Conservation (phyloP, 2,329 filamentous ascomycete genomes). For the Cladophialophora chaetospira region DNA sequence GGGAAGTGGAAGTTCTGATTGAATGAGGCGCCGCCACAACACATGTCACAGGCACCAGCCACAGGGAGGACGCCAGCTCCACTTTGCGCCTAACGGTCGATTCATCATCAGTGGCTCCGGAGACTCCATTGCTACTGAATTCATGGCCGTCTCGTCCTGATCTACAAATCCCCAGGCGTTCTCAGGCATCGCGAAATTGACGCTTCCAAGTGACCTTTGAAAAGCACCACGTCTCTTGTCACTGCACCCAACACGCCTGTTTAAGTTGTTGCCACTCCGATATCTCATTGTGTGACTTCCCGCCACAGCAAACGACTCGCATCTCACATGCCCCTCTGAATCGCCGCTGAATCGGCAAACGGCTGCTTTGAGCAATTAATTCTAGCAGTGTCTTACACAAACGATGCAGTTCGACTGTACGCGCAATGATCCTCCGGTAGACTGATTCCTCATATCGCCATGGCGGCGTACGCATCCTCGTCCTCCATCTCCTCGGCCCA, state of each 20-base stretch:
- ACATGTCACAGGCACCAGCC: too few species aligned
- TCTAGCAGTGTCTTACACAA: slow-evolving; percentile 2
- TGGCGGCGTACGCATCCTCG: slow-evolving; percentile 32
- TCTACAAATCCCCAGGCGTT: slow-evolving; percentile 2
- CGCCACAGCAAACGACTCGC: neutral
- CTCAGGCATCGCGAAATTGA: neutral
- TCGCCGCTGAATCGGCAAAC: neutral
- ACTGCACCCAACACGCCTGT: too few species aligned
- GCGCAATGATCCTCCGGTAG: slow-evolving; percentile 28
- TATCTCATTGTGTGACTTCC: too few species aligned
- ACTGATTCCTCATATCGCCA: slow-evolving; percentile 18
- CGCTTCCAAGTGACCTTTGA: neutral
- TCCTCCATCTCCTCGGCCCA: slow-evolving; percentile 21
- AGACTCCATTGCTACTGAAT: neutral
- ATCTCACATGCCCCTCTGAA: neutral
- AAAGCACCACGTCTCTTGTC: neutral
- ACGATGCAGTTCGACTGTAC: neutral
- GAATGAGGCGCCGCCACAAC: too few species aligned
- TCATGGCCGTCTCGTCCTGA: neutral
- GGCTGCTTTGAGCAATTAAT: neutral
- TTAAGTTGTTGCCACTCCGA: too few species aligned
- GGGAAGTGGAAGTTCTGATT: too few species aligned
- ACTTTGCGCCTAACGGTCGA: too few species aligned
- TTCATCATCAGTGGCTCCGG: too few species aligned
- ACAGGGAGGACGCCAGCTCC: too few species aligned